Evolutionary conservation across 2,329 filamentous ascomycete genomes (phyloP).

Genomic region (Colletotrichum somersetense): DNA sequence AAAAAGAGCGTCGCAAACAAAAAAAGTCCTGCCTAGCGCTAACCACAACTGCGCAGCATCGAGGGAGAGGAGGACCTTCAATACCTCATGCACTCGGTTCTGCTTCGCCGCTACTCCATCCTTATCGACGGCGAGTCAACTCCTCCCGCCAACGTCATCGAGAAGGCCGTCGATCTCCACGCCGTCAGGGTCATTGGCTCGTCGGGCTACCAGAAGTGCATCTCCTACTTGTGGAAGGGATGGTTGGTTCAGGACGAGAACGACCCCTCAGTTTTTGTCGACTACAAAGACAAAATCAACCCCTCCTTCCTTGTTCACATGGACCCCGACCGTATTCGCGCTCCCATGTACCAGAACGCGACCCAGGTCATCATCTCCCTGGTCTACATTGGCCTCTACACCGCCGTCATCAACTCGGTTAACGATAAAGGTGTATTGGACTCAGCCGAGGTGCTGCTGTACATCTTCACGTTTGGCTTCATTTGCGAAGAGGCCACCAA

Average conservation of each 20-base stretch:
- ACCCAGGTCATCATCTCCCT: constrained; percentile 88
- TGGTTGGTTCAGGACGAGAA: constrained; percentile 98
- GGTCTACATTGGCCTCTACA: constrained; percentile 87
- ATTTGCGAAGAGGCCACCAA: constrained; percentile 89
- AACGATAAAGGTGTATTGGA: constrained; percentile 89
- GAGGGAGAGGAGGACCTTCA: constrained; percentile 84
- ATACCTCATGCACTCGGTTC: constrained; percentile 83
- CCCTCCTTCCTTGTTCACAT: constrained; percentile 84
- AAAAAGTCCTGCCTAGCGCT: neutral
- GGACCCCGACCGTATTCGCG: constrained; percentile 93
- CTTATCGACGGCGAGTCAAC: constrained; percentile 79
- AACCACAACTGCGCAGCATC: constrained; percentile 67
- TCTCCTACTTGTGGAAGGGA: constrained; percentile 91
- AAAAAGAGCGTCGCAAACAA: neutral
- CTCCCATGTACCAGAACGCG: constrained; percentile 91
- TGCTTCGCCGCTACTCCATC: constrained; percentile 91
- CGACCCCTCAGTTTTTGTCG: constrained; percentile 89
- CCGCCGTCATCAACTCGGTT: constrained; percentile 92
- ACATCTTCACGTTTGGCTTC: constrained; percentile 92
- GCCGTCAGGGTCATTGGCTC: constrained; percentile 89
- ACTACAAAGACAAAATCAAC: constrained; percentile 86
- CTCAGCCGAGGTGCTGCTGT: constrained; percentile 84
- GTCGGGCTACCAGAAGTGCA: constrained; percentile 95
- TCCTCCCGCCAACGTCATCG: constrained; percentile 86
- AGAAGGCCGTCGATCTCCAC: constrained; percentile 93